Conservation (phyloP, 208 protist genomes). For the Trypanosoma scelopori region DNA sequence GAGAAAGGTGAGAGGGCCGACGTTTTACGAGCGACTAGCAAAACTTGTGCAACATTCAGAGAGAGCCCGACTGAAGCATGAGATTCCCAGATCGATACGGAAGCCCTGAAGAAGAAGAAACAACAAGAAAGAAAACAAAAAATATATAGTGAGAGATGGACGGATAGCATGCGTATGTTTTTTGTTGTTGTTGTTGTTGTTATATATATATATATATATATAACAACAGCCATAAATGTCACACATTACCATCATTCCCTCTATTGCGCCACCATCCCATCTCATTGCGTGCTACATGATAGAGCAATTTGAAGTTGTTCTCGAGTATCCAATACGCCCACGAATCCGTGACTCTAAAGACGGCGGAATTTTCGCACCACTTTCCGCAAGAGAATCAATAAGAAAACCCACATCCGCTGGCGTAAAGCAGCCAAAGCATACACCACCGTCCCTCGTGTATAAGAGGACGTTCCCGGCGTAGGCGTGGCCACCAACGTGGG, state of each 20-base stretch:
- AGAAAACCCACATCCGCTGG: slow-evolving; percentile 67
- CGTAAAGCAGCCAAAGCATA: slow-evolving; percentile 88
- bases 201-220: too few species aligned
- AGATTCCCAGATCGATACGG: too few species aligned
- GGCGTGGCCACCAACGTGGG: slow-evolving; percentile 88
- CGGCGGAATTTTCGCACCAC: slow-evolving; percentile 45
- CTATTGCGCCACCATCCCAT: too few species aligned
- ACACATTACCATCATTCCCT: too few species aligned
- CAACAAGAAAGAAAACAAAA: slow-evolving; percentile 3
- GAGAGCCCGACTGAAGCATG: too few species aligned
- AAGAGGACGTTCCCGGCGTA: slow-evolving; percentile 91
- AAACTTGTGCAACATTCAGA: too few species aligned
- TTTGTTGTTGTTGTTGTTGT: too few species aligned
- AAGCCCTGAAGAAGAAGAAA: not conserved
- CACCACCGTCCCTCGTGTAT: slow-evolving; percentile 78
- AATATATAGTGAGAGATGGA: not conserved
- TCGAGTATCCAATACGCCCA: slow-evolving; percentile 38
- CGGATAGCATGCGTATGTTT: too few species aligned
- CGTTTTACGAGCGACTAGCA: too few species aligned
- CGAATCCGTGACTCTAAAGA: slow-evolving; percentile 61
- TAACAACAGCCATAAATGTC: too few species aligned
- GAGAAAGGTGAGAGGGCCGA: too few species aligned
- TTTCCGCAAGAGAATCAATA: slow-evolving; percentile 54
- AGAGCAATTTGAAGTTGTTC: slow-evolving; percentile 11
- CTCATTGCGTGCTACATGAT: slow-evolving; percentile 12